Percentiles rank a stretch among this genome's conserved stretches.
Evolutionary conservation across 1,139 yeast species (phyloP).

Genomic region (Hanseniaspora gamundiae): DNA sequence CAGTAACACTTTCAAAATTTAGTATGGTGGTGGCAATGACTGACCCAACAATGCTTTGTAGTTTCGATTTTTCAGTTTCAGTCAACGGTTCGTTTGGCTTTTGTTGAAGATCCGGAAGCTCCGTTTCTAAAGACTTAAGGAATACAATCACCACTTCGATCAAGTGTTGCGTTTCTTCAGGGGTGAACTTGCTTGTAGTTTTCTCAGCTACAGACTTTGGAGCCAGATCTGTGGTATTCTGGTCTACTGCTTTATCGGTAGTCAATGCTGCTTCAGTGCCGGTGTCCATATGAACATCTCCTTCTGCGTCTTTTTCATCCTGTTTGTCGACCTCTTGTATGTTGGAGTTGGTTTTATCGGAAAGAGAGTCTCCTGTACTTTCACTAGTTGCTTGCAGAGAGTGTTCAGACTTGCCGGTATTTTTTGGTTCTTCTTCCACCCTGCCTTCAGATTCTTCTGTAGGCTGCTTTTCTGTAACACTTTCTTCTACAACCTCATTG

Average conservation of each 20-base stretch:
- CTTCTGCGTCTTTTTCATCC: too few relatives aligned
- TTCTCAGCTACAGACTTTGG: slow-evolving; percentile 5
- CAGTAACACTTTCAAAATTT: slow-evolving; percentile 41
- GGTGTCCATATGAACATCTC: background rate
- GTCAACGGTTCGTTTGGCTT: slow-evolving; percentile 28
- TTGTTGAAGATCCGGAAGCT: slow-evolving; percentile 26
- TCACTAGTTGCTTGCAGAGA: too few relatives aligned
- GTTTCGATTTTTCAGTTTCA: slow-evolving; percentile 34
- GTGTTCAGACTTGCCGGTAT: too few relatives aligned
- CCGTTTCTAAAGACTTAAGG: slow-evolving; percentile 27
- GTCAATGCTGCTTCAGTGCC: background rate
- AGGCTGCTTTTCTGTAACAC: too few relatives aligned
- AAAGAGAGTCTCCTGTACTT: too few relatives aligned
- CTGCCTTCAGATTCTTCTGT: too few relatives aligned
- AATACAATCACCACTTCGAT: slow-evolving; percentile 43
- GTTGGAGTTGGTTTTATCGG: too few relatives aligned
- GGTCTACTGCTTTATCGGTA: background rate
- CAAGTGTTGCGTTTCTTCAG: slow-evolving; percentile 35
- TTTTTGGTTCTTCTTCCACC: too few relatives aligned
- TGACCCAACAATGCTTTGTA: slow-evolving; percentile 50
- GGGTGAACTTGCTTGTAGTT: slow-evolving; percentile 16
- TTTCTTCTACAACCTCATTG: background rate
- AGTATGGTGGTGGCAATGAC: slow-evolving; percentile 40
- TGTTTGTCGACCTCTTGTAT: too few relatives aligned
- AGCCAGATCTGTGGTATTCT: background rate